A percentile compares a stretch with the other conserved stretches of the same genome.
Evolutionary conservation across 2,329 filamentous ascomycete species (phyloP).

Genomic region (Botryotinia narcissicola): DNA sequence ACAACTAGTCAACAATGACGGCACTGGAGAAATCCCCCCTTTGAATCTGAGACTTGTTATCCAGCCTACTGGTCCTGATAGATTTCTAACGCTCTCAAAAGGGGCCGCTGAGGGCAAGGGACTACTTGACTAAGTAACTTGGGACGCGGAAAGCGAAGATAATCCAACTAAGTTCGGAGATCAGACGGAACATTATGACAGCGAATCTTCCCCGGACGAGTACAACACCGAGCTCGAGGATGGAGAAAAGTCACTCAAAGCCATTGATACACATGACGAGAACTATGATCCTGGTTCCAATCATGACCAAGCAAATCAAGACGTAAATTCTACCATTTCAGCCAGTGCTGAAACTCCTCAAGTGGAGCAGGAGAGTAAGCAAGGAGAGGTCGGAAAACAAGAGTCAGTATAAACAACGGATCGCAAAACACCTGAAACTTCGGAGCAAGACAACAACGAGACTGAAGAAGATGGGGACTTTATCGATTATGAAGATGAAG

Average conservation of each 20-base stretch:
- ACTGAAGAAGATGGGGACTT: slow-evolving; percentile 42
- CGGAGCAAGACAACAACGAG: slow-evolving; percentile 2
- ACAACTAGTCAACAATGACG: slow-evolving; percentile 58
- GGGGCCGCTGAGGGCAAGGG: slow-evolving; percentile 57
- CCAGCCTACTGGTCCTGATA: slow-evolving; percentile 52
- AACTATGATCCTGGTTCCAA: background rate
- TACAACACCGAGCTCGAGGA: background rate
- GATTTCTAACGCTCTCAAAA: slow-evolving; percentile 50
- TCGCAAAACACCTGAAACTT: background rate
- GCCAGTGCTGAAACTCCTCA: slow-evolving; percentile 10
- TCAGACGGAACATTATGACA: slow-evolving; percentile 12
- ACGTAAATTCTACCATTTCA: background rate
- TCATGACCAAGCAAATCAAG: background rate
- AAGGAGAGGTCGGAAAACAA: slow-evolving; percentile 9
- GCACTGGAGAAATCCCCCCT: slow-evolving; percentile 49
- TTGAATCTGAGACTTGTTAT: slow-evolving; percentile 57
- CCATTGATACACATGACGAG: background rate
- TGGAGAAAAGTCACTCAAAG: background rate
- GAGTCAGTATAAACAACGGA: slow-evolving; percentile 7
- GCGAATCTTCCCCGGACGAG: slow-evolving; percentile 8
- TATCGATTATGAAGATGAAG: slow-evolving; percentile 50
- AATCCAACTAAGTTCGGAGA: slow-evolving; percentile 26
- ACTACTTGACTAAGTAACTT: slow-evolving; percentile 32
- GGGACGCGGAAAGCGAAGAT: slow-evolving; percentile 31
- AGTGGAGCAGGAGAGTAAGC: slow-evolving; percentile 5